Evolutionary conservation across 1,139 yeast genomes (phyloP), one percentile per base, ranked within the genome.

Genomic region (Maudiozyma humilis): DNA sequence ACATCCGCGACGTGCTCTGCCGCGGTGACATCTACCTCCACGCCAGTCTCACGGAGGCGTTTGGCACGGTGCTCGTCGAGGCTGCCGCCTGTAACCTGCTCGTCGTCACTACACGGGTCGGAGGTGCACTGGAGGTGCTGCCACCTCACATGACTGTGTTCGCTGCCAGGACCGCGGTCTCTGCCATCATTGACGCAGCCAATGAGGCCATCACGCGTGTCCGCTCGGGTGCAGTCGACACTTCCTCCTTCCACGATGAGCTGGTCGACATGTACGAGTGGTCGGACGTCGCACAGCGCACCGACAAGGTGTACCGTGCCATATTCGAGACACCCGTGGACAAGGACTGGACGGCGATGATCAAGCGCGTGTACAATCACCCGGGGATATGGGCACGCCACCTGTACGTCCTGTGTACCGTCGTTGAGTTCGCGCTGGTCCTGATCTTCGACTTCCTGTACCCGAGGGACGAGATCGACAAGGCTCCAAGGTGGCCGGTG

Each of bases 121-220:
- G 99, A 1, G 99, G 98, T 3, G 89, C 91, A 36, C 97, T 97
- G 0, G 99, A 93, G 58, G 98, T 93, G 3, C 65, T 93, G 36
- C 99, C 98, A 0, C 73, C 75, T 23, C 87, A 88, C 57, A 91
- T 93, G 97, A 88, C 96, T 0, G 84, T 83, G 3, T 91, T 85
- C 65, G 93, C 97, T 0, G 74, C 82, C 17, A 95, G 96, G 0
- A 60, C 64, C 0, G 76, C 83, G 0, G 96, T 85, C 46, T 87
- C 85, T 48, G 80, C 93, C 2, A 66, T 89, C 36, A 85, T 83
- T 1, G 75, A 72, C 10, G 82, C 87, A 14, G 78, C 91, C 1
- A 62, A 79, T 37, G 65, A 70, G 30, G 96, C 94, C 0, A 80
- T 88, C 7, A 64, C 69, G 1, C 63, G 74, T 43, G 69, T 86